Conservation (phyloP, 1,284 basidiomycete species). For the Vanrija humicola region DNA sequence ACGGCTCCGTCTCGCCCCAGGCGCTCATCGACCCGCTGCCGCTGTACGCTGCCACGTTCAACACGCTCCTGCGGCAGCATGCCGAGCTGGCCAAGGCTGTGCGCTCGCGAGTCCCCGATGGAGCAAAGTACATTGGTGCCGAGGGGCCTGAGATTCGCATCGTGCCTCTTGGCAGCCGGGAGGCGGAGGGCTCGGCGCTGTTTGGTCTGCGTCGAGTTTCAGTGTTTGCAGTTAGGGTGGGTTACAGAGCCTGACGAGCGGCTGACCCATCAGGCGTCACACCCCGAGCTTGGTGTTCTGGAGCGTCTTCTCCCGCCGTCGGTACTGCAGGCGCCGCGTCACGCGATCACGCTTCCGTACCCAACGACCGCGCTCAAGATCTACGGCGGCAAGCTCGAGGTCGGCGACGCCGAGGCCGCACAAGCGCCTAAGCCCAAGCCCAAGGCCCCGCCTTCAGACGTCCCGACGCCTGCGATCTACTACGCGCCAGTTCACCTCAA, state of each 20-base stretch:
- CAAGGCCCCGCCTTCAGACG: not conserved
- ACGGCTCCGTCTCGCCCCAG: slow-evolving; percentile 36
- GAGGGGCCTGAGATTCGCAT: slow-evolving; percentile 52
- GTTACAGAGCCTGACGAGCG: slow-evolving; percentile 16
- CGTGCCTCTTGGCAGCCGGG: slow-evolving; percentile 69
- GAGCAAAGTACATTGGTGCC: not conserved
- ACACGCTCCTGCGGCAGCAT: slow-evolving; percentile 39
- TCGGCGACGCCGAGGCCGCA: not conserved
- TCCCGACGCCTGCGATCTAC: slow-evolving; percentile 21
- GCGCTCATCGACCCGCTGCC: slow-evolving; percentile 38
- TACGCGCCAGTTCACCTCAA: slow-evolving; percentile 74
- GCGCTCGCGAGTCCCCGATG: not conserved
- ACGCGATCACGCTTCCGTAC: slow-evolving; percentile 48
- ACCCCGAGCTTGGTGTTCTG: slow-evolving; percentile 26
- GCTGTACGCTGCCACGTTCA: slow-evolving; percentile 42
- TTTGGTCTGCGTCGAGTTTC: slow-evolving; percentile 67
- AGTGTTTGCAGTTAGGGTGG: slow-evolving; percentile 61
- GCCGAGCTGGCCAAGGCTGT: slow-evolving; percentile 23
- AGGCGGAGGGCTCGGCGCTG: slow-evolving; percentile 59
- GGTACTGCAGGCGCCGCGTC: slow-evolving; percentile 34
- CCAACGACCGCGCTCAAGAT: slow-evolving; percentile 34
- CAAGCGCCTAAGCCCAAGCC: not conserved
- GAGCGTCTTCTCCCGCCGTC: slow-evolving; percentile 31
- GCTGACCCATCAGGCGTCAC: slow-evolving; percentile 18
- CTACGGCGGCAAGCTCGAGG: slow-evolving; percentile 5